These are phyloP conservation scores for Spirogloea muscicola DNA, from an alignment of 139 green algal species.

Conservation along the genomic window DNA sequence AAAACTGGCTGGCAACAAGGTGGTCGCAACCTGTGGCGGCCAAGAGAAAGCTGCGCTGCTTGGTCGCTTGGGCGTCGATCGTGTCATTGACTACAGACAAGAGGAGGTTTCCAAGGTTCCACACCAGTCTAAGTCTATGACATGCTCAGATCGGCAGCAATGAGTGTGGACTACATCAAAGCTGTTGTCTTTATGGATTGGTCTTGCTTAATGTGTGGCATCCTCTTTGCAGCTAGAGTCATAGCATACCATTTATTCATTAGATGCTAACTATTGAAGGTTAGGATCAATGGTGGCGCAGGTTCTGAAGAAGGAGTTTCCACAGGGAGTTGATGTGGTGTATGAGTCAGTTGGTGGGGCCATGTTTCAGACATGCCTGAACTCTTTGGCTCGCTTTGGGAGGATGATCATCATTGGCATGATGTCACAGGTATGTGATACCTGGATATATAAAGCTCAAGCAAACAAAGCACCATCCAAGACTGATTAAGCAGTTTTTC, in stretches of 20 bases:
- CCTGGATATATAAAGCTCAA: too few relatives aligned
- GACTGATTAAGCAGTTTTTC: too few relatives aligned
- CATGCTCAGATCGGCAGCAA: neutral
- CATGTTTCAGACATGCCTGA: slow-evolving; percentile 69
- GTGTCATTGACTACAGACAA: slow-evolving; percentile 82
- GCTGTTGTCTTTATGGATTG: too few relatives aligned
- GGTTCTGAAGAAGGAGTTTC: slow-evolving; percentile 63
- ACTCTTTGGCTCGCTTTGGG: slow-evolving; percentile 57
- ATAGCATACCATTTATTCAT: too few relatives aligned
- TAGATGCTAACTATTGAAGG: too few relatives aligned
- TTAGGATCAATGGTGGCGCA: neutral
- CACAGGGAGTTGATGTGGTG: slow-evolving; percentile 63
- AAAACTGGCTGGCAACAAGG: slow-evolving; percentile 71
- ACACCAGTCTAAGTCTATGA: neutral
- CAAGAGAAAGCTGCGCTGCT: slow-evolving; percentile 73
- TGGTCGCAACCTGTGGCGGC: slow-evolving; percentile 81
- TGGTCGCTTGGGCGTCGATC: slow-evolving; percentile 69
- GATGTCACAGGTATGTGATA: slow-evolving; percentile 51
- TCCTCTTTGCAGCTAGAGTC: too few relatives aligned
- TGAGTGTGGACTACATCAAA: too few relatives aligned
- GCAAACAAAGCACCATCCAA: too few relatives aligned
- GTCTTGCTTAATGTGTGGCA: too few relatives aligned
- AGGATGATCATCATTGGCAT: slow-evolving; percentile 46
- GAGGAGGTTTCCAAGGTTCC: slow-evolving; percentile 15
- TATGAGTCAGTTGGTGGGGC: slow-evolving; percentile 67